Percentiles rank a stretch among this genome's conserved stretches.
Conservation (phyloP, 2,329 filamentous ascomycete species). For the Tothia fuscella region DNA sequence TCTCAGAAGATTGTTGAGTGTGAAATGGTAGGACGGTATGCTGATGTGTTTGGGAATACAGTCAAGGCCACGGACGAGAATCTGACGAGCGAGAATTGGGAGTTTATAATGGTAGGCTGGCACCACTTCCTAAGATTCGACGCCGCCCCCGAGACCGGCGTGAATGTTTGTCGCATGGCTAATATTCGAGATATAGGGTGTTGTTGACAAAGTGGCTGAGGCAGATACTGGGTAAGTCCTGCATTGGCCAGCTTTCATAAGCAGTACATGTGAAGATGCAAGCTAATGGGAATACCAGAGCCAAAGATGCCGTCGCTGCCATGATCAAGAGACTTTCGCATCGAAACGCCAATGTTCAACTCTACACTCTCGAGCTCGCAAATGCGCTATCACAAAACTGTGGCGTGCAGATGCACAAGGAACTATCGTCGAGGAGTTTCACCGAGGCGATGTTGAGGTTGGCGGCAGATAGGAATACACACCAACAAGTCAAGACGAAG, state of each 20-base stretch:
- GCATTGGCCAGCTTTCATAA: neutral
- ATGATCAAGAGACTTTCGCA: slow-evolving; percentile 88
- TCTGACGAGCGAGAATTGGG: slow-evolving; percentile 73
- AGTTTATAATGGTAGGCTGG: slow-evolving; percentile 48
- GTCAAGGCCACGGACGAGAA: slow-evolving; percentile 94
- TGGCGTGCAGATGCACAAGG: slow-evolving; percentile 73
- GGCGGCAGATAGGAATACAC: slow-evolving; percentile 88
- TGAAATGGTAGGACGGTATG: neutral
- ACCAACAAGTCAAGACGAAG: slow-evolving; percentile 92
- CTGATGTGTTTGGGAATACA: slow-evolving; percentile 20
- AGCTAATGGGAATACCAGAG: slow-evolving; percentile 25
- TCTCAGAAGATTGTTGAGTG: neutral
- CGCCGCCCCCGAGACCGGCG: neutral
- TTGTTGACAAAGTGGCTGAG: slow-evolving; percentile 45
- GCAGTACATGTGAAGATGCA: neutral
- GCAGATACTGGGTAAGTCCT: slow-evolving; percentile 33
- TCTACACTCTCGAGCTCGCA: slow-evolving; percentile 88
- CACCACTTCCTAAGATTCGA: no score
- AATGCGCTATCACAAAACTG: slow-evolving; percentile 91
- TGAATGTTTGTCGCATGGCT: slow-evolving; percentile 11
- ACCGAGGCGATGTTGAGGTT: slow-evolving; percentile 87
- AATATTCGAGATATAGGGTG: slow-evolving; percentile 33
- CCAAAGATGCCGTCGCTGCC: slow-evolving; percentile 77
- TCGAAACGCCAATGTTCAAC: slow-evolving; percentile 89
- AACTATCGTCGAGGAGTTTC: slow-evolving; percentile 81